Base-by-base conservation (phyloP, 148 eudicot species). In the Vaccinium macrocarpon region DNA sequence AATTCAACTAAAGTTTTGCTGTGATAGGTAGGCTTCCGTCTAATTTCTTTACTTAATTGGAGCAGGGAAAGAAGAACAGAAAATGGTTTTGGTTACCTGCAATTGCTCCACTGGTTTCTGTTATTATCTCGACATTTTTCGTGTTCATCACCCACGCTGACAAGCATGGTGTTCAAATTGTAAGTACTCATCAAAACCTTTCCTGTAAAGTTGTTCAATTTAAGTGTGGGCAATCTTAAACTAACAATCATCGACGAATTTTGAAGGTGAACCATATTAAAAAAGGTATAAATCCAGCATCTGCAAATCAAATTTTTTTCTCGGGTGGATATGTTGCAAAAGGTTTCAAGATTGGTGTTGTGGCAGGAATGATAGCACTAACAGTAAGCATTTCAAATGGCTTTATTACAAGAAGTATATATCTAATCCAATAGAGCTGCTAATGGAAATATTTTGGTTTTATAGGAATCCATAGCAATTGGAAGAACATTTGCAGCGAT, bases 21-120 rank as follows among this genome's bases (percentile, higher is more conserved):
- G 14, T 3, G 52, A 25, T 27, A 25, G 4, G 46, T 42, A 14
- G 23, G 21, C 76, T 46, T 76, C 5, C 29, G 57, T 78, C 76
- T 55, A 82, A 19, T 50, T 52, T 56, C 25, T 78, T 59, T 21
- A 29, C 71, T 48, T 15, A 18, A 19, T 42, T 64, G 21, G 82
- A 77, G 78, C 92, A 96, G 99, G 98, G 95, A 70, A 94, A 96
- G 84, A 96, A 85, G 87, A 81, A 94, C 82, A 94, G 88, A 89
- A 94, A 91, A 85, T 76, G 88, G 6, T 96, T 96, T 68, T 96
- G 99, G 99, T 84, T 96, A 18, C 93, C 99, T 5, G 99, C 99
- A 71, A 91, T 94, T 38, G 98, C 95, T 84, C 99, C 99, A 2
- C 83, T 96, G 87, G 86, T 86, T 38, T 92, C 94, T 15, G 98